Base-by-base conservation (phyloP, 164 flowering plant genomes). In the Buxus sempervirens region DNA sequence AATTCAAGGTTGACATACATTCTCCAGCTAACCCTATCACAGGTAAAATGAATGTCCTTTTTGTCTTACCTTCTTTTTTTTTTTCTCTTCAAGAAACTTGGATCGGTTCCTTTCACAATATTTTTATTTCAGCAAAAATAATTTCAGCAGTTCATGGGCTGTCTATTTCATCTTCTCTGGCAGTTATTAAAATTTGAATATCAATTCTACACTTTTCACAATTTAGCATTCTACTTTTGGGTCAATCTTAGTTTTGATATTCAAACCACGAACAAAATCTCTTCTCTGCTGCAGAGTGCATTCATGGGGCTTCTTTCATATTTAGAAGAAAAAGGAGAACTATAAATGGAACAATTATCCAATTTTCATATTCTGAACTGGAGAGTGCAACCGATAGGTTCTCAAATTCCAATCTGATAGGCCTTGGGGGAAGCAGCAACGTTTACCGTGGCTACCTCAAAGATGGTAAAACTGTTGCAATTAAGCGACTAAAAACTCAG, bases 391-490 rank as follows among this genome's bases (percentile, higher is more conserved):
- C 99, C 36, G 72, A 90, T 63, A 89, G 73, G 75, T 95, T 95
- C 76, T 89, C 91, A 42, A 72, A 77, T 62, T 71, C 83, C 69
- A 89, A 87, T 75, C 72, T 90, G 59, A 77, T 90, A 49, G 99
- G 98, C 62, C 74, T 84, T 68, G 99, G 99, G 38, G 99, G 93
- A 69, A 89, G 97, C 81, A 92, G 99, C 81, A 80, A 76, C 73
- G 99, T 95, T 15, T 92, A 90, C 72, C 79, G 79, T 67, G 98
- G 98, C 57, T 79, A 74, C 71, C 91, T 95, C 25, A 86, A 72
- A 77, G 38, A 89, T 81, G 97, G 96, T 24, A 88, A 78, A 75
- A 75, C 60, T 59, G 89, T 90, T 70, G 98, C 99, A 54, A 70
- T 95, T 25, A 95, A 95, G 82, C 74, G 97, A 51, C 76, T 95